Evolutionary conservation across 179 eudicot species (phyloP), one percentile per base, ranked within the genome.

Genomic region (Silene vulgaris): DNA sequence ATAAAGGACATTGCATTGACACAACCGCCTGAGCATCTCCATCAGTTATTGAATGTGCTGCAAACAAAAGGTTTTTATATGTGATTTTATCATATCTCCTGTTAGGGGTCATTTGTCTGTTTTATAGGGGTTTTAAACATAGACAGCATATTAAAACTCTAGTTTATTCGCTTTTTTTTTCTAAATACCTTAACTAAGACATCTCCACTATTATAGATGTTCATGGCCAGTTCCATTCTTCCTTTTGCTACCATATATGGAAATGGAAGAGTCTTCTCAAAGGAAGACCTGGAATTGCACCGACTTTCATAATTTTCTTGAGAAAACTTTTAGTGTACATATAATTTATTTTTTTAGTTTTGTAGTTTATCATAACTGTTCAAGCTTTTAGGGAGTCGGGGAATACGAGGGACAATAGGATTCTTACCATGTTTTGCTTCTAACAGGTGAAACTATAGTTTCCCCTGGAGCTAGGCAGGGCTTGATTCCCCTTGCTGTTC

Each of bases 381-480:
- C 28, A 29, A 62, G 23, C 9, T 40, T n/a, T 60, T 60, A 43
- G 61, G 48, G 69, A 40, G 12, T 21, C 9, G 32, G 14, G 23
- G 37, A 57, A 48, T 37, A 45, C 28, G 16, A 52, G 59, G 48
- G 12, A 8, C 2, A 4, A 40, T 40, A 52, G n/a, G 50, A 5
- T 9, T 77, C 32, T 68, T 62, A 74, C 73, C 23, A 19, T 37
- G 7, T 40, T 70, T 48, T 56, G 29, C 54, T 78, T 72, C 76
- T 72, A 79, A 30, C 79, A 95, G 99, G 97, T 79, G 96, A 92
- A 74, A 76, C 85, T 2, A 76, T 92, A 50, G 50, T 89, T 65
- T 86, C 97, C 77, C 97, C 99, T 50, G 95, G 90, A 68, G 90
- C 89, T 73, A 89, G 84, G 80, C 86, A 84, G 80, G 97, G 95